These are phyloP conservation scores for Mycena metata DNA, from an alignment of 768 basidiomycete species.

Conservation along the genomic window DNA sequence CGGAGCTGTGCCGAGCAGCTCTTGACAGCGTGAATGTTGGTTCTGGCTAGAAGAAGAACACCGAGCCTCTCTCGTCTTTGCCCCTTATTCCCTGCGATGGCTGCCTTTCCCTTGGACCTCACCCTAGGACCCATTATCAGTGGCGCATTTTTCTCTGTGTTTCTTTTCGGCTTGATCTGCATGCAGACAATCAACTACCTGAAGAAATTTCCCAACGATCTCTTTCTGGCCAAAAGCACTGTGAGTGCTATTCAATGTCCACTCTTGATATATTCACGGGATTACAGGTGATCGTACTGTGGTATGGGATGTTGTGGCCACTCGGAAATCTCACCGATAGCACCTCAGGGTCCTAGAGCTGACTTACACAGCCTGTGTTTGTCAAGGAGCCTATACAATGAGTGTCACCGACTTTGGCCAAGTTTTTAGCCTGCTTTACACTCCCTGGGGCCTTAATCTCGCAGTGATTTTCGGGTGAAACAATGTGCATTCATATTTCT, in stretches of 20 bases:
- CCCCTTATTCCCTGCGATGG: not conserved
- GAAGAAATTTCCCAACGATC: constrained; percentile 31
- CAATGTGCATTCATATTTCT: not conserved
- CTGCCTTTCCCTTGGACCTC: constrained; percentile 12
- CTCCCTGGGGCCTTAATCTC: constrained; percentile 30
- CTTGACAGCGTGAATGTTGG: constrained; percentile 24
- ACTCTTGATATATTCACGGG: not conserved
- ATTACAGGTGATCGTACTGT: constrained; percentile 28
- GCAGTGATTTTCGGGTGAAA: constrained; percentile 28
- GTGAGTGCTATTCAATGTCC: constrained; percentile 8
- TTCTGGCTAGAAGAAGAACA: constrained; percentile 4
- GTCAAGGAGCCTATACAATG: constrained; percentile 33
- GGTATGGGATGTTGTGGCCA: constrained; percentile 1
- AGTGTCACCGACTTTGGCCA: constrained; percentile 32
- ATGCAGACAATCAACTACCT: constrained; percentile 34
- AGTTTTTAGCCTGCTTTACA: constrained; percentile 24
- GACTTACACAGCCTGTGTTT: constrained; percentile 28
- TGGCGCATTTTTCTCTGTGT: constrained; percentile 26
- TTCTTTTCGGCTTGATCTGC: constrained; percentile 31
- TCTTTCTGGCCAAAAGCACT: constrained; percentile 15
- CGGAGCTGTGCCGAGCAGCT: not conserved
- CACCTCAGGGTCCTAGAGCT: constrained; percentile 21
- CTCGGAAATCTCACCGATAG: not conserved
- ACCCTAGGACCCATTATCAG: constrained; percentile 23
- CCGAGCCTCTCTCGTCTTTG: not conserved